Base-by-base conservation (phyloP, 2,329 filamentous ascomycete species). In the Aspergillus sojae region DNA sequence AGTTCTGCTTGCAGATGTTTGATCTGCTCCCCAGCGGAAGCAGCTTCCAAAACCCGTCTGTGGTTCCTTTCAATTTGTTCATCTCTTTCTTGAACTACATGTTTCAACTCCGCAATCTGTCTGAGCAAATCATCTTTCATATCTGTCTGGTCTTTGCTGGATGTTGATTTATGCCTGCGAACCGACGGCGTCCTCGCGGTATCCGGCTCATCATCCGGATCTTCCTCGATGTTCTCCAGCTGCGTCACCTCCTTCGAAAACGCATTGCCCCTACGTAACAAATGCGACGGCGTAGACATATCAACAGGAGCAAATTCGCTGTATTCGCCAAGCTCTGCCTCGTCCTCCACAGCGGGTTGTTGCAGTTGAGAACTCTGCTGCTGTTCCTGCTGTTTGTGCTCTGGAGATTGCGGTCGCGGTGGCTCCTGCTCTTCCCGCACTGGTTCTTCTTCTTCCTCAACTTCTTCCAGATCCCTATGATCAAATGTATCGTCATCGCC, bases 291-390 rank as follows among this genome's bases (percentile, higher is more conserved):
- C 0, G 79, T 81, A 1, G 79, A 81, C 75, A 80, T 80, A 60
- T 80, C 79, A 11, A 79, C 69, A 3, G 79, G 78, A 11, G 78
- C 78, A 48, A 80, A 79, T 68, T 80, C 78, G 53, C 78, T 80
- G 58, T 78, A 75, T 55, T 79, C 79, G 11, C 69, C 74, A 7
- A 77, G 67, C 7, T 75, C 74, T 2, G 65, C 68, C 52, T 76
- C 72, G 43, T 76, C 72, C 43, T 76, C 74, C 5, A 73, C 71
- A 5, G 60, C 68, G 5, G 72, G 65, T 56, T 75, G 74, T 39
- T 68, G 69, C 28, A 70, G 64, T 23, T 66, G 65, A 11, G 70
- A 68, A 11, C 61, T 65, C 4, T 70, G 34, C 4, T 70, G 34
- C 34, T 36, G 34, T 36, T 36, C 34, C 41, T 70, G 55, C 32